phyloP scores from a whole-genome alignment of 2,329 filamentous ascomycete genomes.

The Sclerotinia spermophila region DNA sequence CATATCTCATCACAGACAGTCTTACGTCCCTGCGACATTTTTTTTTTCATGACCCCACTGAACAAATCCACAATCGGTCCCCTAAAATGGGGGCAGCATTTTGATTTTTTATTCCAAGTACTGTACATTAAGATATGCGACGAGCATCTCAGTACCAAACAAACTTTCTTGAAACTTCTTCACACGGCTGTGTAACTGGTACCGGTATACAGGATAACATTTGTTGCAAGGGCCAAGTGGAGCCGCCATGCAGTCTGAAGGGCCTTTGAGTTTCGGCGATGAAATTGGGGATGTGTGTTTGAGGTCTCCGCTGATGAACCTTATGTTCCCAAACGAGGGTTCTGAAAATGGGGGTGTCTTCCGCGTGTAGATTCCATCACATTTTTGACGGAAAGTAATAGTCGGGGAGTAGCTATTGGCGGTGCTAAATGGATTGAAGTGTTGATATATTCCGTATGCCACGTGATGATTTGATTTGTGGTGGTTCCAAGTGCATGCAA shows the following conservation, averaged over 20 bases:
- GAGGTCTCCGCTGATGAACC: not conserved
- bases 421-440: not conserved
- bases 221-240: not conserved
- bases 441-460: not conserved
- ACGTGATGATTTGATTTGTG: not conserved
- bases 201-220: not conserved
- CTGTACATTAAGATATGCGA: conserved; percentile 2
- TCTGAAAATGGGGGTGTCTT: not conserved
- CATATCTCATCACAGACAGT: not conserved
- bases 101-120: not conserved
- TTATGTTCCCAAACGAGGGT: not conserved
- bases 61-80: not conserved
- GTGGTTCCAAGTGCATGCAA: not conserved
- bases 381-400: not conserved
- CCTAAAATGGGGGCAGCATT: not conserved
- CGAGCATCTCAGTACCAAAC: not conserved
- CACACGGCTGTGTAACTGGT: not conserved
- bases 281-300: not conserved
- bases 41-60: not conserved
- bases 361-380: not conserved
- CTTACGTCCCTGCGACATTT: not conserved
- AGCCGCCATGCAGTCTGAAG: conserved; percentile 5
- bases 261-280: not conserved
- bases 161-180: not conserved
- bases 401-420: not conserved